Evolutionary conservation across 805 yeast genomes (phyloP).

Genomic region (Myxozyma neglecta): DNA sequence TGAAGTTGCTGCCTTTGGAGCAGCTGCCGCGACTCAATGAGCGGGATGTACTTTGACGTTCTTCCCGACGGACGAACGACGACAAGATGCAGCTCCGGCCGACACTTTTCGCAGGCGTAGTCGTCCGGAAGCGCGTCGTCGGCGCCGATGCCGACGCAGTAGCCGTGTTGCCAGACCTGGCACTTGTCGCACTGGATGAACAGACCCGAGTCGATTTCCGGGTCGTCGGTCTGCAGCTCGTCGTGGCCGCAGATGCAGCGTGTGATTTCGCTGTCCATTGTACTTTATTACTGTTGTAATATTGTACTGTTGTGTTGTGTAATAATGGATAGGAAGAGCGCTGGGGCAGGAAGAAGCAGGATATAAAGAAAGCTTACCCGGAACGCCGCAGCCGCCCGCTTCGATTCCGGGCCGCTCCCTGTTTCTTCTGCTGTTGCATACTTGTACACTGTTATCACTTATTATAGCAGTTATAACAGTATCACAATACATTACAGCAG

Average conservation of each 20-base stretch:
- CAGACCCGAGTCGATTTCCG: slow-evolving; percentile 85
- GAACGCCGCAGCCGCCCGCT: not conserved
- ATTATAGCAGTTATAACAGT: too few relatives aligned
- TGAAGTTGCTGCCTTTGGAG: not conserved
- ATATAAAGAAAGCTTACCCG: not conserved
- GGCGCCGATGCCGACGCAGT: slow-evolving; percentile 80
- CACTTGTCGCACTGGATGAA: slow-evolving; percentile 95
- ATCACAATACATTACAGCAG: too few relatives aligned
- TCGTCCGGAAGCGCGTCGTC: slow-evolving; percentile 83
- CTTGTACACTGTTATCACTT: too few relatives aligned
- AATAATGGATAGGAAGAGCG: not conserved
- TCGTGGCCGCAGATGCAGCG: slow-evolving; percentile 57
- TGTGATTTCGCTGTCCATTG: slow-evolving; percentile 48
- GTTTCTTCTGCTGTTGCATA: too few relatives aligned
- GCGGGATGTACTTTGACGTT: slow-evolving; percentile 53
- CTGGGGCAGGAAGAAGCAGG: not conserved
- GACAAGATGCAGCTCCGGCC: slow-evolving; percentile 76
- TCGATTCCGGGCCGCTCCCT: not conserved
- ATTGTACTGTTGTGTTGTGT: not conserved
- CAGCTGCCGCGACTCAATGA: slow-evolving; percentile 35
- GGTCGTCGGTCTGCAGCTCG: slow-evolving; percentile 44
- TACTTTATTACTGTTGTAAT: not conserved
- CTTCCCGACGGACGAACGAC: slow-evolving; percentile 49
- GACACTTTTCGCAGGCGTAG: slow-evolving; percentile 91
- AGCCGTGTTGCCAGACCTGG: slow-evolving; percentile 97